Conservation (phyloP, 225 moss, liverwort and hornwort species). For the Pleurozium schreberi region DNA sequence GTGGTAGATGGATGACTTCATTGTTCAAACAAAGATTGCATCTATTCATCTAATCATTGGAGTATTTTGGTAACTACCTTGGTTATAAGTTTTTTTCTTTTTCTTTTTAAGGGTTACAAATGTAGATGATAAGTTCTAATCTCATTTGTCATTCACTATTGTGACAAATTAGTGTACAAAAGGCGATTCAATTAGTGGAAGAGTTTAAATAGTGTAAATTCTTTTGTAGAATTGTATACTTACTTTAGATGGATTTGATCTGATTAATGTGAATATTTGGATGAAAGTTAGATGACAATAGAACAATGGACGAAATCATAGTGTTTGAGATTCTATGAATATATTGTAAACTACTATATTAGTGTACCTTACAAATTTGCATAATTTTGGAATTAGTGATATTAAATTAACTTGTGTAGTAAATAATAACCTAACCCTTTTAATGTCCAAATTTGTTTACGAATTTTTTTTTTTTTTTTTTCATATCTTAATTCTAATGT, state of each 20-base stretch:
- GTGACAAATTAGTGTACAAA: background rate
- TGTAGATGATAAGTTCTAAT: too few species aligned
- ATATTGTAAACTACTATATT: too few species aligned
- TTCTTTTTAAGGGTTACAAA: too few species aligned
- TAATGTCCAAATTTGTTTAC: background rate
- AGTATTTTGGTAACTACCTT: background rate
- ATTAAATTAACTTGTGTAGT: background rate
- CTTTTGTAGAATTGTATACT: rapidly evolving
- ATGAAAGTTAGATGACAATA: background rate
- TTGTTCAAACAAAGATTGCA: background rate
- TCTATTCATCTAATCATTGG: background rate
- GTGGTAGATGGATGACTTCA: background rate
- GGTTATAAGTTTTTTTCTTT: too few species aligned
- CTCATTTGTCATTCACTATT: rapidly evolving
- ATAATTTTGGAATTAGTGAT: background rate
- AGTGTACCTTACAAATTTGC: background rate
- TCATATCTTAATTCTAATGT: background rate
- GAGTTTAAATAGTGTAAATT: background rate
- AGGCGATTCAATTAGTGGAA: background rate
- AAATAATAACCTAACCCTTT: rapidly evolving
- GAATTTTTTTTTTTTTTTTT: too few species aligned
- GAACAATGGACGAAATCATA: background rate
- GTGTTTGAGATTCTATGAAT: background rate
- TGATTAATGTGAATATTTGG: background rate
- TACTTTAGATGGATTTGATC: background rate